These are phyloP conservation scores for Naganishia liquefaciens DNA, from an alignment of 1,284 basidiomycete species.

Conservation along the genomic window DNA sequence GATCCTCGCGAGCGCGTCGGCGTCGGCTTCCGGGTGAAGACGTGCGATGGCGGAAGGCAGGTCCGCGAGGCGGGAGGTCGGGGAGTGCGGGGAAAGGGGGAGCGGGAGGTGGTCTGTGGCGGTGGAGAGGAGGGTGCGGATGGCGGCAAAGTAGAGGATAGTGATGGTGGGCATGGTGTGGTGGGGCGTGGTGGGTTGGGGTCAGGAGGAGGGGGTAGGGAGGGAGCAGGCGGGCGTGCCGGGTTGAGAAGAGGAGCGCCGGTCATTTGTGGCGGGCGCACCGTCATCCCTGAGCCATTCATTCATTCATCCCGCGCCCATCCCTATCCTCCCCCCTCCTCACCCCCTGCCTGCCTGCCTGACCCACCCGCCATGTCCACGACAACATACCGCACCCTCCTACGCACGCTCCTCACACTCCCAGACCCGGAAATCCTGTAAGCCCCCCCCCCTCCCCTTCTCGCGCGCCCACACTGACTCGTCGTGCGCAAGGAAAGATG, in stretches of 20 bases:
- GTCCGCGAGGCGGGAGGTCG: background rate
- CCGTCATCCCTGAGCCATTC: too few relatives aligned
- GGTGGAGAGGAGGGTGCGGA: constrained; percentile 24
- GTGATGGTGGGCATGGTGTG: constrained; percentile 19
- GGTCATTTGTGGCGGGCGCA: too few relatives aligned
- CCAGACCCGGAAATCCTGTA: constrained; percentile 22
- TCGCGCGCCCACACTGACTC: background rate
- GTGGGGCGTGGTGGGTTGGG: background rate
- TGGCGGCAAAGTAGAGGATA: constrained; percentile 33
- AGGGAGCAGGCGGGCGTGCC: too few relatives aligned
- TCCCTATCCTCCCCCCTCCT: background rate
- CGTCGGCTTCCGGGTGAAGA: constrained; percentile 6
- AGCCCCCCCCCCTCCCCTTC: background rate
- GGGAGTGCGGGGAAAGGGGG: background rate
- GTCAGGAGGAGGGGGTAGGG: background rate
- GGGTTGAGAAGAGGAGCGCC: too few relatives aligned
- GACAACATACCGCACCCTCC: constrained; percentile 7
- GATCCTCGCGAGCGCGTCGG: constrained; percentile 6
- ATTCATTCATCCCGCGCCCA: background rate
- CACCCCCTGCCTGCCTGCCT: background rate
- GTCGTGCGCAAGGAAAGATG: background rate
- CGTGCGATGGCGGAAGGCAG: constrained; percentile 4
- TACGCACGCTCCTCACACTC: background rate
- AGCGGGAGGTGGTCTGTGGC: constrained; percentile 19
- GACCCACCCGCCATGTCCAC: background rate